phyloP scores from a whole-genome alignment of 1,284 basidiomycete genomes.

The Chondrostereum purpureum region DNA sequence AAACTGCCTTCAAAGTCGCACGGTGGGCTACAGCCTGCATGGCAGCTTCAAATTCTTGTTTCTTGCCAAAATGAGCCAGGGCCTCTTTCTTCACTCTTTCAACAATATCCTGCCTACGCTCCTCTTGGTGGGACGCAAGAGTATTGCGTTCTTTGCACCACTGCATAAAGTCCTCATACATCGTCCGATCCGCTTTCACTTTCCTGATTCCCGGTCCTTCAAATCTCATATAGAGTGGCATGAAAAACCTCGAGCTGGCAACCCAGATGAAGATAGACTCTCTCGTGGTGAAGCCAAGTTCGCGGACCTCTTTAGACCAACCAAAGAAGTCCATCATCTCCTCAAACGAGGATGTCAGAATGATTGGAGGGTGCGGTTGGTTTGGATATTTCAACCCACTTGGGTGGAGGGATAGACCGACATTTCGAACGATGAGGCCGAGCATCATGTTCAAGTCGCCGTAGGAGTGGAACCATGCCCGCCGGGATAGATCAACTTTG shows the following conservation, averaged over 20 bases:
- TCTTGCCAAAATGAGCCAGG: conserved; percentile 47
- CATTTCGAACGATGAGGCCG: conserved; percentile 42
- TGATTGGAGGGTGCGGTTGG: conserved; percentile 33
- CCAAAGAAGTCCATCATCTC: conserved; percentile 50
- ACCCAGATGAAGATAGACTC: conserved; percentile 53
- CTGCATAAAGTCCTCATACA: conserved; percentile 53
- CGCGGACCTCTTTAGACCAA: conserved; percentile 44
- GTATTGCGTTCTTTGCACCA: conserved; percentile 29
- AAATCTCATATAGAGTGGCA: conserved; percentile 29
- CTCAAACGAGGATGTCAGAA: conserved; percentile 36
- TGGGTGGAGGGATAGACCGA: conserved; percentile 41
- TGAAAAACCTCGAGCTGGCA: conserved; percentile 43
- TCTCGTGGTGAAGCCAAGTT: conserved; percentile 46
- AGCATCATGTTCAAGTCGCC: conserved; percentile 68
- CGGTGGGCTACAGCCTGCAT: conserved; percentile 24
- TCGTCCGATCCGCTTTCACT: conserved; percentile 40
- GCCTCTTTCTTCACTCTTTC: conserved; percentile 35
- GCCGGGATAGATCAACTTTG: conserved; percentile 39
- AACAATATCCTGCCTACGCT: conserved; percentile 11
- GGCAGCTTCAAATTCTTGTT: conserved; percentile 38
- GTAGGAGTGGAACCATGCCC: conserved; percentile 52
- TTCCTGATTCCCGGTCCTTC: conserved; percentile 32
- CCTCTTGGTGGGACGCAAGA: conserved; percentile 7
- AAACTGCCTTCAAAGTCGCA: conserved; percentile 34
- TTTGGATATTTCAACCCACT: conserved; percentile 49